These are phyloP conservation scores for Ogataea trehalophila DNA, from an alignment of 805 yeast genomes.

Conservation along the genomic window DNA sequence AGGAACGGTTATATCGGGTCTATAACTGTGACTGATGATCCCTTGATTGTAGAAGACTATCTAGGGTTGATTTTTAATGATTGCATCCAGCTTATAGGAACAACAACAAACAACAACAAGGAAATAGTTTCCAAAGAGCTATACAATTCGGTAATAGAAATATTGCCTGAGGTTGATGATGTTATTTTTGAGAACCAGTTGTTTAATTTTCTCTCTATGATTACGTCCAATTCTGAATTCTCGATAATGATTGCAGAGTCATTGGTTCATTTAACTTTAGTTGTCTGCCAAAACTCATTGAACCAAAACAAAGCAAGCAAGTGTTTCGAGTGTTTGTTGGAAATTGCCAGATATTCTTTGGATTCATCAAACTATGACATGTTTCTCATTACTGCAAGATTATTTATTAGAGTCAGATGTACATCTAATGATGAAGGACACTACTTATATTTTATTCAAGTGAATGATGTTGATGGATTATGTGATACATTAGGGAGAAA, in stretches of 20 bases:
- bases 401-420: constrained; percentile 49
- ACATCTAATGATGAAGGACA: constrained; percentile 35
- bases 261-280: constrained; percentile 11
- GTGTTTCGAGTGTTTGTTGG: constrained; percentile 8
- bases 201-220: constrained; percentile 1
- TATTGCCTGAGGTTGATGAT: constrained; percentile 4
- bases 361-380: constrained; percentile 15
- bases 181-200: constrained; percentile 2
- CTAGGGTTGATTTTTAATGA: constrained; percentile 14
- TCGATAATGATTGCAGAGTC: constrained; percentile 4
- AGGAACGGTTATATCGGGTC: constrained; percentile 15
- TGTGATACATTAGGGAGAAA: constrained; percentile 56
- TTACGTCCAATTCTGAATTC: constrained; percentile 2
- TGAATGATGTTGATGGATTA: constrained; percentile 61
- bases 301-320: constrained; percentile 8
- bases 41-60: constrained; percentile 10
- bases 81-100: constrained; percentile 4
- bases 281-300: constrained; percentile 11
- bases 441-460: constrained; percentile 44
- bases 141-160: background rate
- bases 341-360: constrained; percentile 8
- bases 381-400: constrained; percentile 44
- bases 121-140: background rate
- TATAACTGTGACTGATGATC: constrained; percentile 12
- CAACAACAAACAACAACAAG: background rate